These are phyloP conservation scores for Phtheirospermum japonicum DNA, from an alignment of 257 asterid species.

Conservation along the genomic window DNA sequence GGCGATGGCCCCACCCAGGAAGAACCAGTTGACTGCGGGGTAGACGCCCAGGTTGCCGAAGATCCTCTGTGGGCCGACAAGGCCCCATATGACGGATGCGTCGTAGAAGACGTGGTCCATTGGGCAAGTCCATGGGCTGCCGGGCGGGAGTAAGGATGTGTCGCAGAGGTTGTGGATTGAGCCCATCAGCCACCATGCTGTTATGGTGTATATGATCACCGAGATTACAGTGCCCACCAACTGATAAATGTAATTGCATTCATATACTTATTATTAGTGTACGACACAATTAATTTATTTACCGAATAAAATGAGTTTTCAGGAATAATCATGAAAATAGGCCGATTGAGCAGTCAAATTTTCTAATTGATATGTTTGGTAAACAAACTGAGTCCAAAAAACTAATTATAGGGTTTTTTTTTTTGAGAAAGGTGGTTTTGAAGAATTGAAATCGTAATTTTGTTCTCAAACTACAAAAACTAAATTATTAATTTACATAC, in stretches of 20 bases:
- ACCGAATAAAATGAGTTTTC: too few relatives aligned
- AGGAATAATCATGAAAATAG: too few relatives aligned
- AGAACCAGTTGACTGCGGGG: slow-evolving; percentile 47
- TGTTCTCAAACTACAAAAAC: too few relatives aligned
- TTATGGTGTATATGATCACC: slow-evolving; percentile 23
- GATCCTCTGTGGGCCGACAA: slow-evolving; percentile 52
- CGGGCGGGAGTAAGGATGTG: slow-evolving; percentile 28
- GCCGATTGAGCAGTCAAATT: too few relatives aligned
- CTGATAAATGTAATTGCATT: slow-evolving; percentile 35
- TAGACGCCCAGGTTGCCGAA: slow-evolving; percentile 53
- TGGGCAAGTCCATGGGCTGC: slow-evolving; percentile 59
- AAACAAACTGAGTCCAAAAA: too few relatives aligned
- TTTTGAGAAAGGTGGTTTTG: too few relatives aligned
- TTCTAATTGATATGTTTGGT: too few relatives aligned
- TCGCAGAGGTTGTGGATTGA: slow-evolving; percentile 51
- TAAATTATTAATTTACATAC: too few relatives aligned
- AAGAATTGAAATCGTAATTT: too few relatives aligned
- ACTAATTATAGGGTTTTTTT: too few relatives aligned
- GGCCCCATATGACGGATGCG: slow-evolving; percentile 66
- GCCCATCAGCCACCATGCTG: slow-evolving; percentile 62
- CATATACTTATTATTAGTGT: too few relatives aligned
- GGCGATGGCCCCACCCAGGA: slow-evolving; percentile 47
- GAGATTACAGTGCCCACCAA: slow-evolving; percentile 48
- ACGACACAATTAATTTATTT: too few relatives aligned
- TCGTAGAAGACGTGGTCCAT: slow-evolving; percentile 47